Percentiles rank a stretch among this genome's conserved stretches.
Evolutionary conservation across 2,329 filamentous ascomycete species (phyloP).

Genomic region (Fusarium setosum): DNA sequence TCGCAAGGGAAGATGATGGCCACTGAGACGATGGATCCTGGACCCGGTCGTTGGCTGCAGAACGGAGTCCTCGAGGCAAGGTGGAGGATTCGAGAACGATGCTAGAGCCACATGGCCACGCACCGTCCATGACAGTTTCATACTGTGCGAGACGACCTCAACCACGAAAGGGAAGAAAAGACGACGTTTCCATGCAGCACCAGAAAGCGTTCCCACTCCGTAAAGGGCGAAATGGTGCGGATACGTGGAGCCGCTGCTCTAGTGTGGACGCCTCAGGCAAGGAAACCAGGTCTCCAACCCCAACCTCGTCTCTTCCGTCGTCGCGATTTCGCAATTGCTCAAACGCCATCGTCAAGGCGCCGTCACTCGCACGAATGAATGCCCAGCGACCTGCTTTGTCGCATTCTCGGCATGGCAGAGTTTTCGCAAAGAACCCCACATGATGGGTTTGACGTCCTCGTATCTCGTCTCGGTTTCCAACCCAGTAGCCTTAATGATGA

Average conservation of each 20-base stretch:
- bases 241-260: conserved; percentile 21
- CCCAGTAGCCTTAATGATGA: conserved; percentile 14
- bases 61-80: conserved; percentile 24
- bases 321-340: conserved; percentile 11
- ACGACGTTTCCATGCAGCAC: conserved; percentile 28
- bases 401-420: conserved; percentile 5
- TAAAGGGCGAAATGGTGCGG: conserved; percentile 3
- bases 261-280: conserved; percentile 32
- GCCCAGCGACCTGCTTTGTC: background rate
- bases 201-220: conserved; percentile 29
- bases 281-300: background rate
- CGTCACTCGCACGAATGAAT: background rate
- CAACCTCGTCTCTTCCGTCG: background rate
- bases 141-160: conserved; percentile 33
- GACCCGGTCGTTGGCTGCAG: conserved; percentile 19
- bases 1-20: background rate
- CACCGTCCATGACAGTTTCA: conserved; percentile 26
- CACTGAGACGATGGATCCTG: background rate
- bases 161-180: conserved; percentile 21
- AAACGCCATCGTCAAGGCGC: conserved; percentile 13
- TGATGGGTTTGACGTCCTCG: background rate
- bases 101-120: conserved; percentile 29
- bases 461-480: background rate
- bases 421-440: conserved; percentile 17
- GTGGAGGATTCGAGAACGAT: conserved; percentile 17